A percentile compares a stretch with the other conserved stretches of the same genome.
Evolutionary conservation across 2,329 filamentous ascomycete genomes (phyloP).

Genomic region (Huntiella decipiens): DNA sequence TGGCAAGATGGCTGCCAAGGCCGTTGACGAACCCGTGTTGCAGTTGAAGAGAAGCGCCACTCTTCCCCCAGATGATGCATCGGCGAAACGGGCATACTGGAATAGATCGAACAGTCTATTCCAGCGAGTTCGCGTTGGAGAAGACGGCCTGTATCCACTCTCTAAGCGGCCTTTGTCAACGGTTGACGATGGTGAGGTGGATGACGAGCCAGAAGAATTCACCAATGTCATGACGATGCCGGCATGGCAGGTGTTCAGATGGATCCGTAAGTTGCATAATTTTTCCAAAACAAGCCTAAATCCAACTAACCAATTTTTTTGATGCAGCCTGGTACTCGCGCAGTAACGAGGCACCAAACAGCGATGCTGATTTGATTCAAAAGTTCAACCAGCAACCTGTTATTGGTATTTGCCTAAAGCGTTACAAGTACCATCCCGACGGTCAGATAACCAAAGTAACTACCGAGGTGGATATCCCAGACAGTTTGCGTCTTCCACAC

Average conservation of each 20-base stretch:
- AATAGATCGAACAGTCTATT: constrained; percentile 38
- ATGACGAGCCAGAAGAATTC: constrained; percentile 22
- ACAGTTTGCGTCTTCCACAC: constrained; percentile 61
- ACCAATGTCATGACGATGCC: constrained; percentile 82
- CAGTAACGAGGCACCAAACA: constrained; percentile 30
- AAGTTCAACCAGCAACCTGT: constrained; percentile 77
- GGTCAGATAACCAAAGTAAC: constrained; percentile 28
- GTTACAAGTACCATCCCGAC: constrained; percentile 35
- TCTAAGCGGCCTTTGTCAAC: constrained; percentile 19
- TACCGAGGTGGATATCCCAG: constrained; percentile 70
- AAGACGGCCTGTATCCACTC: constrained; percentile 17
- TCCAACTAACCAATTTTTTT: constrained; percentile 17
- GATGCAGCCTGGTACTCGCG: constrained; percentile 65
- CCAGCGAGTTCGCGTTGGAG: constrained; percentile 36
- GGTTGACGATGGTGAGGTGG: neutral
- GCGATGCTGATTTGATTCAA: constrained; percentile 65
- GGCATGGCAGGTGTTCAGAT: constrained; percentile 90
- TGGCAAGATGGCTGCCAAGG: neutral
- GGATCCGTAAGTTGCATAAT: constrained; percentile 50
- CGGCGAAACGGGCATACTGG: neutral
- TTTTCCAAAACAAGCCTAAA: constrained; percentile 4
- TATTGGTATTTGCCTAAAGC: constrained; percentile 79
- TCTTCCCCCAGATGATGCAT: neutral
- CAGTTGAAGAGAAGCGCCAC: neutral
- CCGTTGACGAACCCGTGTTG: no score